Evolutionary conservation across 1,284 basidiomycete genomes (phyloP), one percentile per base, ranked within the genome.

Genomic region (Anthracocystis panici-leucophaei): DNA sequence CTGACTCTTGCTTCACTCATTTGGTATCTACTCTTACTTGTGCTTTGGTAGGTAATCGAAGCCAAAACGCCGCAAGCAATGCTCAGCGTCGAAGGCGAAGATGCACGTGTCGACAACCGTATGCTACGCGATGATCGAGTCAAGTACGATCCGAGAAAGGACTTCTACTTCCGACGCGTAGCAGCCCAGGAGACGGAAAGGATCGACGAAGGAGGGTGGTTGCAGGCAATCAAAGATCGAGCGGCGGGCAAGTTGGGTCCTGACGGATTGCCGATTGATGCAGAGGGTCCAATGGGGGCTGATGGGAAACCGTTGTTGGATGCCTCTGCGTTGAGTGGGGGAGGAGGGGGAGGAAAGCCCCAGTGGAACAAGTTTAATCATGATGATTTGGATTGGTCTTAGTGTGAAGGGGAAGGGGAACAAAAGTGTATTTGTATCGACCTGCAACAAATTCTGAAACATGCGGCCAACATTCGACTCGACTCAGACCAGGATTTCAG

Each of bases 11-110:
- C 14, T 31, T 44, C 8, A 27, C 27, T 7, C 27, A 27, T 27
- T 27, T 27, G 27, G 7, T 27, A 27, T 27, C 42, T 38, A 25
- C 27, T 0, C 16, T 18, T 14, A 27, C 51, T 18, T 4, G 2
- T 11, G 27, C 7, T 16, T 10, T 1, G 20, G 41, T 79, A 97
- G 95, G 92, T 97, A 27, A 88, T 97, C 75, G 92, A 96, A 44
- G 95, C 95, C 7, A 97, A 97, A 87, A 94, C 91, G 23, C 92
- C 96, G 0, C 90, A 94, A 80, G 90, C 94, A 2, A 90, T 92
- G 46, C 86, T 97, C 2, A 90, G 91, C 2, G 91, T 97, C 0
- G 94, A 97, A 86, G 92, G 93, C 27, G 94, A 96, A 73, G 96
- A 98, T 84, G 90, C 92, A 0, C 88, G 95, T 33, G 88, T 95